Evolutionary conservation across 805 yeast genomes (phyloP), one percentile per base, ranked within the genome.

Genomic region (Tetrapisispora taiwanensis): DNA sequence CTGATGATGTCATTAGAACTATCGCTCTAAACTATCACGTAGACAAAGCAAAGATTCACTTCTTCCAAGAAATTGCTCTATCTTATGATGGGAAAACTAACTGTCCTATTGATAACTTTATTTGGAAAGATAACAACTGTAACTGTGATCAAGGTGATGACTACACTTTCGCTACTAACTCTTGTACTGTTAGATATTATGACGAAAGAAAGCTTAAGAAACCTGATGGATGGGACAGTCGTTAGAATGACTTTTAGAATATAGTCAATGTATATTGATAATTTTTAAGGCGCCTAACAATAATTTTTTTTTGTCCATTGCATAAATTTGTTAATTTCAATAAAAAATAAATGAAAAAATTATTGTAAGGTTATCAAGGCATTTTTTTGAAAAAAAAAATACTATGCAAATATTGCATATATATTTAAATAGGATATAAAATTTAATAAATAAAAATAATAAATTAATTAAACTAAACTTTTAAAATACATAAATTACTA

Each of bases 1-100:
- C 95, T 45, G 95, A 86, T 63, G 94, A 92, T 20, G 94, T 92
- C n/a, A 79, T 85, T 39, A 88, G 84, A 59, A 79, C 89, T 8
- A 76, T 86, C 49, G 95, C 88, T 18, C 88, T 79, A 18, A 69
- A 87, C 8, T 66, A 85, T 47, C 80, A 86, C 66, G 58, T 84
- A 53, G 75, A 79, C 32, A 75, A 71, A 56, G 75, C 73, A 41
- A 70, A 78, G 56, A 65, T 86, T 36, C 86, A 83, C 55, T 78
- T 82, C 72, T 82, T 87, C 60, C 78, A 76, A 45, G 92, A 85
- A 59, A 73, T 85, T 48, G 95, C 94, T 39, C 85, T 84, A 65
- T 73, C 59, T 62, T 95, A 84, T 59, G 79, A 74, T 46, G 92
- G 90, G 58, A 71, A 72, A 73, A 67, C 74, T 52, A 79, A 81